Evolutionary conservation across 345 rosid genomes (phyloP).

Genomic region (Sisymbrium altissimum): DNA sequence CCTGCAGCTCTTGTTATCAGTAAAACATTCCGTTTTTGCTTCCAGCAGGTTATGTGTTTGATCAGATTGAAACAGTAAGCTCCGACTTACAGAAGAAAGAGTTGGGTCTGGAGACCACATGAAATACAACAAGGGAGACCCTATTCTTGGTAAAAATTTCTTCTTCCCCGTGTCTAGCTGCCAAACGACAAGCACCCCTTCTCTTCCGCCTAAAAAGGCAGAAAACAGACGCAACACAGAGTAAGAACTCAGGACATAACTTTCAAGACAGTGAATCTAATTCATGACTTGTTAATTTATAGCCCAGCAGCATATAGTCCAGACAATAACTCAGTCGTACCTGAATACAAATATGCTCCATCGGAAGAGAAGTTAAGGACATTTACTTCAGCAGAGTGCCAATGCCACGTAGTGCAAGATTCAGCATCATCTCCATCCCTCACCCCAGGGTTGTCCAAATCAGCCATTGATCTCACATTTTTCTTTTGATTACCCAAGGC

Average conservation of each 20-base stretch:
- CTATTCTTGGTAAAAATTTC: constrained; percentile 88
- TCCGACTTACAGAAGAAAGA: constrained; percentile 72
- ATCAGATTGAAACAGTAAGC: not conserved
- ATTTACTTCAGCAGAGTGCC: constrained; percentile 79
- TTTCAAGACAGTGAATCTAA: not conserved
- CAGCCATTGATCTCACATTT: constrained; percentile 27
- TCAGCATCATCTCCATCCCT: constrained; percentile 91
- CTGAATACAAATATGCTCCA: constrained; percentile 87
- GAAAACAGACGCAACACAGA: not conserved
- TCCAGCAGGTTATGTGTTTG: not conserved
- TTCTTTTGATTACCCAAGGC: constrained; percentile 24
- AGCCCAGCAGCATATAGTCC: not conserved
- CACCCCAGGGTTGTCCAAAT: constrained; percentile 79
- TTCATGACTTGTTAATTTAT: not conserved
- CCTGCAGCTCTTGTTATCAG: constrained; percentile 48
- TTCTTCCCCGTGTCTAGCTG: constrained; percentile 94
- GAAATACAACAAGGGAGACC: constrained; percentile 79
- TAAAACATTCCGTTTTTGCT: not conserved
- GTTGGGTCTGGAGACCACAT: constrained; percentile 76
- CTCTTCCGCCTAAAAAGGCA: constrained; percentile 72
- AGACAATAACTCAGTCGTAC: constrained; percentile 32
- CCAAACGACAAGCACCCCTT: constrained; percentile 99
- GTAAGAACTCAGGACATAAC: not conserved
- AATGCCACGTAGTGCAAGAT: constrained; percentile 80
- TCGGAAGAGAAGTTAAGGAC: constrained; percentile 81